Evolutionary conservation across 1,284 basidiomycete genomes (phyloP).

Genomic region (Ustilago sp.): DNA sequence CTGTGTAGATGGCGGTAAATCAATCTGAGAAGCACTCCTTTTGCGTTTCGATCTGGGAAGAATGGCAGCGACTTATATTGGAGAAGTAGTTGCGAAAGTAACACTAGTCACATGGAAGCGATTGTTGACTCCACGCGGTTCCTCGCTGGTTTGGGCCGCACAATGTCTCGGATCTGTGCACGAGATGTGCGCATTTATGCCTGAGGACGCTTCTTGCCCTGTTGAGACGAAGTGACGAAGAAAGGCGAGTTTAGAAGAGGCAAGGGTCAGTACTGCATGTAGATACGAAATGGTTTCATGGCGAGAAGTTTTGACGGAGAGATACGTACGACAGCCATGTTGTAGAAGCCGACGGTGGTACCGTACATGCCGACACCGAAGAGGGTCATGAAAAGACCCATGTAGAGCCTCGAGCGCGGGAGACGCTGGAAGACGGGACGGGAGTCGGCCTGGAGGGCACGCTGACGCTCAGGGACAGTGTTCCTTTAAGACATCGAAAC

Average conservation of each 20-base stretch:
- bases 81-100: conserved; percentile 1
- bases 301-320: neutral
- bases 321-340: conserved; percentile 62
- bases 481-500: conserved; percentile 37
- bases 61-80: conserved; percentile 13
- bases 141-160: conserved; percentile 3
- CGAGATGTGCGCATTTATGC: conserved; percentile 10
- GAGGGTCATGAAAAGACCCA: conserved; percentile 63
- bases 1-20: neutral
- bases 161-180: neutral
- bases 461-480: conserved; percentile 62
- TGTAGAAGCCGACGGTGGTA: conserved; percentile 60
- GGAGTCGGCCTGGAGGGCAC: conserved; percentile 61
- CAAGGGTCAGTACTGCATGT: conserved; percentile 8
- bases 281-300: neutral
- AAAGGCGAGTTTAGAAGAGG: neutral
- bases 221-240: neutral
- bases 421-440: conserved; percentile 64
- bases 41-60: neutral
- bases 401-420: conserved; percentile 62
- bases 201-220: conserved; percentile 52
- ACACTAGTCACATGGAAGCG: conserved; percentile 2
- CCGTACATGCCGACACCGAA: conserved; percentile 65
- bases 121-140: neutral
- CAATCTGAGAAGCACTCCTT: neutral